These are phyloP conservation scores for Fraxinus platypoda DNA, from an alignment of 305 asterid genomes.

Conservation along the genomic window DNA sequence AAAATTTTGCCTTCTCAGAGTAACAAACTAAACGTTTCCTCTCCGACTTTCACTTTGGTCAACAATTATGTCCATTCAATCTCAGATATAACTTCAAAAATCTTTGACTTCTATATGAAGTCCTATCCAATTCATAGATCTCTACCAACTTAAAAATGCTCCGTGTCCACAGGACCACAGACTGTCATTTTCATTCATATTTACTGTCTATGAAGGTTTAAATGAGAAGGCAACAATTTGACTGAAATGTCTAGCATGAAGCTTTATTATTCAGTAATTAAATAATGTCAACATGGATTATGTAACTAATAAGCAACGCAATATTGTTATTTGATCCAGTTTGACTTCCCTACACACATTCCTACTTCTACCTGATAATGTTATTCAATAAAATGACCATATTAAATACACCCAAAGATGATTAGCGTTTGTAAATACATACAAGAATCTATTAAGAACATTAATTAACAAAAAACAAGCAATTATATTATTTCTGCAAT, in stretches of 20 bases:
- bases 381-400: constrained; percentile 4
- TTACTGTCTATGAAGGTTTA: constrained; percentile 1
- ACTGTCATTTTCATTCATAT: constrained; percentile 1
- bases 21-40: neutral
- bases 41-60: neutral
- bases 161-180: neutral
- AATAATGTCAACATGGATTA: neutral
- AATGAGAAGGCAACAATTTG: constrained; percentile 13
- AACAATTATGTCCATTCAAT: neutral
- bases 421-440: neutral
- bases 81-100: neutral
- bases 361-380: constrained; percentile 13
- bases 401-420: constrained; percentile 5
- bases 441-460: constrained; percentile 6
- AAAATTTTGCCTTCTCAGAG: neutral
- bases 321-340: neutral
- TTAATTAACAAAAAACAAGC: constrained; percentile 1
- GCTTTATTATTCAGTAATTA: constrained; percentile 5
- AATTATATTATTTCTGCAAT: constrained; percentile 2
- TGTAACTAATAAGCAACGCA: neutral
- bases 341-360: neutral
- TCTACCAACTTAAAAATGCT: neutral
- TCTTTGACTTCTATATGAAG: neutral
- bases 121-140: neutral
- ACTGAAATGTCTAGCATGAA: neutral